Conservation (phyloP, 1,284 basidiomycete genomes). For the Sanguinoderma infundibulare region DNA sequence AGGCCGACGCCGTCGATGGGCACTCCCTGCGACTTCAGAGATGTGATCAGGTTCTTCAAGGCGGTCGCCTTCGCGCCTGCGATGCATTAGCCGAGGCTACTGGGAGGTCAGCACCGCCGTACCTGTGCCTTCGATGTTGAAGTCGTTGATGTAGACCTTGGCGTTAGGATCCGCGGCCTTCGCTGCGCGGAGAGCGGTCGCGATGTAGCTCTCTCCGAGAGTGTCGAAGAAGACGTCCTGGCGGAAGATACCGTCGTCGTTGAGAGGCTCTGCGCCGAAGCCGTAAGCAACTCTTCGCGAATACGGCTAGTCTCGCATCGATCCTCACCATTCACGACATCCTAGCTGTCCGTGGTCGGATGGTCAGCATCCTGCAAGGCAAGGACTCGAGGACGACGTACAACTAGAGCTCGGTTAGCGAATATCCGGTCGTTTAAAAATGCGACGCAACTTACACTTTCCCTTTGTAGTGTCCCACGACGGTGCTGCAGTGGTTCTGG, state of each 20-base stretch:
- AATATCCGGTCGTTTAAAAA: not conserved
- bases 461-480: slow-evolving; percentile 56
- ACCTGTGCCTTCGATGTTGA: slow-evolving; percentile 42
- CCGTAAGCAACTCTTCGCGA: not conserved
- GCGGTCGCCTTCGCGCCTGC: slow-evolving; percentile 48
- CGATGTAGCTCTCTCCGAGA: slow-evolving; percentile 47
- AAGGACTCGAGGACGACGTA: slow-evolving; percentile 17
- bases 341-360: slow-evolving; percentile 34
- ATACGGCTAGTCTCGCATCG: too few species aligned
- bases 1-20: slow-evolving; percentile 56
- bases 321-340: slow-evolving; percentile 43
- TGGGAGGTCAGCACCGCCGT: not conserved
- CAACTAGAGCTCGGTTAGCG: slow-evolving; percentile 20
- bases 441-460: slow-evolving; percentile 43
- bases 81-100: not conserved
- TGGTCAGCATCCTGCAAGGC: not conserved
- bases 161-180: slow-evolving; percentile 49
- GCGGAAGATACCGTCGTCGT: slow-evolving; percentile 61
- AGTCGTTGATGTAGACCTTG: slow-evolving; percentile 56
- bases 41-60: slow-evolving; percentile 48
- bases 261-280: slow-evolving; percentile 48
- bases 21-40: slow-evolving; percentile 43
- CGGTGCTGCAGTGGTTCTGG: slow-evolving; percentile 48
- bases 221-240: slow-evolving; percentile 51
- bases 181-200: slow-evolving; percentile 48